These are phyloP conservation scores for Biscogniauxia marginata DNA, from an alignment of 2,329 filamentous ascomycete genomes.

Conservation along the genomic window DNA sequence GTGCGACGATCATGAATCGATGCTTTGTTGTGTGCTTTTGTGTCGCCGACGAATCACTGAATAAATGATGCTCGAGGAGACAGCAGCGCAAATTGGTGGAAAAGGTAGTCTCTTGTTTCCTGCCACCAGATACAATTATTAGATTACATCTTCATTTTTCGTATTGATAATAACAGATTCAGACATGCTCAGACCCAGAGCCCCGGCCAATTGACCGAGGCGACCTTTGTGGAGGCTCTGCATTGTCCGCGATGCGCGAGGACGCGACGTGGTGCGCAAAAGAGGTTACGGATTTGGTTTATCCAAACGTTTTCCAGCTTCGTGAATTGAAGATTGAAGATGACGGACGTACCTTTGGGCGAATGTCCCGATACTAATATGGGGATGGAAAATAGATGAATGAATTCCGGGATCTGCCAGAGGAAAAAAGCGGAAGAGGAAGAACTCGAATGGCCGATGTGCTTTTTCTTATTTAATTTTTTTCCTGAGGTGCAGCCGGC, in stretches of 20 bases:
- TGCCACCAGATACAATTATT: slow-evolving; percentile 14
- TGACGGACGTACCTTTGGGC: slow-evolving; percentile 11
- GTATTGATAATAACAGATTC: not conserved
- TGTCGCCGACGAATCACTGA: not conserved
- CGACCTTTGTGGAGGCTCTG: not conserved
- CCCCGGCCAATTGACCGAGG: slow-evolving; percentile 2
- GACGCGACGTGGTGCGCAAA: not conserved
- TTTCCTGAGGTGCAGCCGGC: not conserved
- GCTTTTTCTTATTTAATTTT: slow-evolving; percentile 8
- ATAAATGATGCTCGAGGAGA: not conserved
- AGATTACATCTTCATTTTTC: slow-evolving; percentile 4
- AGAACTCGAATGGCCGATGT: slow-evolving; percentile 28
- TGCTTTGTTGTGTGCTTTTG: not conserved
- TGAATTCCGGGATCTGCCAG: slow-evolving; percentile 22
- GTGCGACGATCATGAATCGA: not conserved
- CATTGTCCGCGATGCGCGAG: not conserved
- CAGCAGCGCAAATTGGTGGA: not conserved
- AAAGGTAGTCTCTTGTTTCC: slow-evolving; percentile 10
- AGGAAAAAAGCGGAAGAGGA: slow-evolving; percentile 27
- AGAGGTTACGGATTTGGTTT: not conserved
- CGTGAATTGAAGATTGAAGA: not conserved
- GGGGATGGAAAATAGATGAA: slow-evolving; percentile 32
- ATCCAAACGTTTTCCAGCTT: not conserved
- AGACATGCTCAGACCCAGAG: not conserved
- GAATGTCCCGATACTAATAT: slow-evolving; percentile 17